phyloP scores from a whole-genome alignment of 2,329 filamentous ascomycete genomes.

The Cladosporium sphaerospermum region DNA sequence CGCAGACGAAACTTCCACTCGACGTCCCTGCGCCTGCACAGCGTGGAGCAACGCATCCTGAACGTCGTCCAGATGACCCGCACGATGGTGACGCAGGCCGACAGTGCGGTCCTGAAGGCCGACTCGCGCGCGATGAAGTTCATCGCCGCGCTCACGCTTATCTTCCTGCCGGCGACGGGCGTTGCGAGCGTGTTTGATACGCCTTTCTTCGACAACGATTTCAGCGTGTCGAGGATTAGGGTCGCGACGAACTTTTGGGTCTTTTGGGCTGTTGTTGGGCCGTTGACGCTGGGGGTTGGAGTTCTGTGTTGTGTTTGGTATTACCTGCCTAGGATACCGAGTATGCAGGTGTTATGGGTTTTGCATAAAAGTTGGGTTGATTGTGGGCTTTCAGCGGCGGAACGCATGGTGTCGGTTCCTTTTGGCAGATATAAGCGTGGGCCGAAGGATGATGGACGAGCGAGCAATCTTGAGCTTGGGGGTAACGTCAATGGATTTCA shows the following conservation, averaged over 20 bases:
- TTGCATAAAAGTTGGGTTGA: no score
- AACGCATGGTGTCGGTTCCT: no score
- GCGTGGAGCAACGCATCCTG: conserved; percentile 32
- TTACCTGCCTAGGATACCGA: not conserved
- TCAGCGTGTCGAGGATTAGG: not conserved
- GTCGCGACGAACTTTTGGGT: conserved; percentile 14
- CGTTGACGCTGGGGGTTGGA: conserved; percentile 9
- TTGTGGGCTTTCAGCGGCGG: no score
- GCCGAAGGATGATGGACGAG: no score
- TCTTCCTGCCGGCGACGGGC: conserved; percentile 31
- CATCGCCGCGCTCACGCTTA: conserved; percentile 34
- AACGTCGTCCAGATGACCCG: conserved; percentile 35
- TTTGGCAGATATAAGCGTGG: no score
- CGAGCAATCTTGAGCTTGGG: no score
- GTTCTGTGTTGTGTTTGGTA: not conserved
- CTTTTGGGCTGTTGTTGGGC: conserved; percentile 16
- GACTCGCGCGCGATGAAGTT: conserved; percentile 37
- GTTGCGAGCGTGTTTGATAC: not conserved
- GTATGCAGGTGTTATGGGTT: no score
- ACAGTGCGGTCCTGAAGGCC: conserved; percentile 31
- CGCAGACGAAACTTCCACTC: conserved; percentile 30
- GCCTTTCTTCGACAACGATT: not conserved
- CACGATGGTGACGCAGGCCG: conserved; percentile 35
- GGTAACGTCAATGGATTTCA: no score
- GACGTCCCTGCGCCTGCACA: conserved; percentile 30